Conservation (phyloP, 768 basidiomycete genomes). For the Termitomyces sp. region DNA sequence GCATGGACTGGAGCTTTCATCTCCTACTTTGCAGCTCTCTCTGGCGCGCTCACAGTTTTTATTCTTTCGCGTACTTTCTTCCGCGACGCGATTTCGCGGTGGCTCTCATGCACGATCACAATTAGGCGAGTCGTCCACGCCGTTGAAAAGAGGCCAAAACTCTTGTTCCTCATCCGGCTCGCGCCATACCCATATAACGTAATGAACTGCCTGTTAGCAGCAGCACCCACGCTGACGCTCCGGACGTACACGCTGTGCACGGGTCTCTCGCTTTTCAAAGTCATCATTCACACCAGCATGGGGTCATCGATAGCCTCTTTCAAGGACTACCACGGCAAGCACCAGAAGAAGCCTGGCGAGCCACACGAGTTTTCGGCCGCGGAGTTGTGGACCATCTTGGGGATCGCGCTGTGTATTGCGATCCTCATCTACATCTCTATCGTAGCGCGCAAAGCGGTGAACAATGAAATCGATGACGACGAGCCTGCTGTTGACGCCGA, state of each 20-base stretch:
- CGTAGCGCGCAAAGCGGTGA: slow-evolving; percentile 67
- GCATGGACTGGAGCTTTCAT: slow-evolving; percentile 80
- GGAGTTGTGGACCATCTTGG: slow-evolving; percentile 62
- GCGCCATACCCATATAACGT: slow-evolving; percentile 95
- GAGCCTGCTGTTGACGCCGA: slow-evolving; percentile 30
- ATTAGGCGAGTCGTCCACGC: slow-evolving; percentile 82
- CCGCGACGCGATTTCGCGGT: slow-evolving; percentile 65
- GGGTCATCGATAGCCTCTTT: slow-evolving; percentile 87
- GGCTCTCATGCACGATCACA: slow-evolving; percentile 66
- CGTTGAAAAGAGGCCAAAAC: slow-evolving; percentile 81
- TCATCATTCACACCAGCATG: slow-evolving; percentile 86
- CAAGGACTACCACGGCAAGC: slow-evolving; percentile 52
- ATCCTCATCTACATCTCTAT: slow-evolving; percentile 79
- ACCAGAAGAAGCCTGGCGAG: slow-evolving; percentile 26
- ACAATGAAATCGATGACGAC: slow-evolving; percentile 46
- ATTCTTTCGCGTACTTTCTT: slow-evolving; percentile 71
- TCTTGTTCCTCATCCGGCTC: slow-evolving; percentile 88
- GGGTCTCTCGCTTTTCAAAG: slow-evolving; percentile 81
- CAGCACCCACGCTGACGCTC: slow-evolving; percentile 77
- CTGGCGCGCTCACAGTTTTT: slow-evolving; percentile 84
- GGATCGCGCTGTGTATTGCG: slow-evolving; percentile 66
- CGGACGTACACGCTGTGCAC: slow-evolving; percentile 79
- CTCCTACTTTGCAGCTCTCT: slow-evolving; percentile 82
- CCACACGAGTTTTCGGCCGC: slow-evolving; percentile 48
- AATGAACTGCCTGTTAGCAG: slow-evolving; percentile 91